These are phyloP conservation scores for Ulota crispa DNA, from an alignment of 225 moss, liverwort and hornwort genomes.

Conservation along the genomic window DNA sequence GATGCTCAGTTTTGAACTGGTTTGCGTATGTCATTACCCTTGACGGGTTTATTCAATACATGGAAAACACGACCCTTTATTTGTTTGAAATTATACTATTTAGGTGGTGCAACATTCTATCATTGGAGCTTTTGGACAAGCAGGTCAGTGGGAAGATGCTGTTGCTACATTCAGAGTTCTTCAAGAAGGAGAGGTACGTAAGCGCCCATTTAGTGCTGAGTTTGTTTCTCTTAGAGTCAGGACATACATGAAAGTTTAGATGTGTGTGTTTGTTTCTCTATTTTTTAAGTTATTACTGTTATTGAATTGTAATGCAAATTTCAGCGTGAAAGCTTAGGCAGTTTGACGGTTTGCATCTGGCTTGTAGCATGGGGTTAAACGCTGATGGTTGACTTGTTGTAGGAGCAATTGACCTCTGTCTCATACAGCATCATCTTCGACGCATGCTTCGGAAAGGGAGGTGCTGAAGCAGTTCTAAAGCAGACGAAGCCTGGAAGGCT, in stretches of 20 bases:
- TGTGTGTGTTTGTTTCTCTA: not conserved
- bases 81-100: slow-evolving; percentile 23
- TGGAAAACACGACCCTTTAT: slow-evolving; percentile 1
- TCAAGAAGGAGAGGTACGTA: slow-evolving; percentile 60
- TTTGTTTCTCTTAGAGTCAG: not conserved
- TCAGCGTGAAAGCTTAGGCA: not conserved
- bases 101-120: slow-evolving; percentile 83
- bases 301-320: not conserved
- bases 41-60: not conserved
- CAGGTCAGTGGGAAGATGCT: slow-evolving; percentile 77
- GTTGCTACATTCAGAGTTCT: slow-evolving; percentile 72
- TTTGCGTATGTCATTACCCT: slow-evolving; percentile 9
- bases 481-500: slow-evolving; percentile 46
- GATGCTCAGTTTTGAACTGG: not conserved
- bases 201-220: slow-evolving; percentile 3
- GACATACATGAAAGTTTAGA: not conserved
- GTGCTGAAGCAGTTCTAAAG: slow-evolving; percentile 50
- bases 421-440: slow-evolving; percentile 80
- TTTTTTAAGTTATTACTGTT: not conserved
- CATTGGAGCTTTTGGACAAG: slow-evolving; percentile 82
- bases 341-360: slow-evolving; percentile 18
- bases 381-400: slow-evolving; percentile 23
- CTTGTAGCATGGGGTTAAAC: not conserved
- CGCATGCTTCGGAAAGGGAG: slow-evolving; percentile 77
- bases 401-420: slow-evolving; percentile 73